These are phyloP conservation scores for Termitomyces sp. DNA, from an alignment of 768 basidiomycete species.

Conservation along the genomic window DNA sequence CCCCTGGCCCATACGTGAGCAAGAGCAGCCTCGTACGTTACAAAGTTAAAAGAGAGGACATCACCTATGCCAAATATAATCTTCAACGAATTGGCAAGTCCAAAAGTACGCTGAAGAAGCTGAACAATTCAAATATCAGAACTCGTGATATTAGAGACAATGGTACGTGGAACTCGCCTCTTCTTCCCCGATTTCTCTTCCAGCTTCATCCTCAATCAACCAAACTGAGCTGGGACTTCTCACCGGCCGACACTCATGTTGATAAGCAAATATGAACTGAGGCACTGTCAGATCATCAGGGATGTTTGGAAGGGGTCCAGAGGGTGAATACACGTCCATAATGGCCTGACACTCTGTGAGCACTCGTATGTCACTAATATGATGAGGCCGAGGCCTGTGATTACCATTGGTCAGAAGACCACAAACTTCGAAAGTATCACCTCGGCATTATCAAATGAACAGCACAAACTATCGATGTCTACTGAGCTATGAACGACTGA, in stretches of 20 bases:
- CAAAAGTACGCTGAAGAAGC: conserved; percentile 41
- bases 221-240: conserved; percentile 29
- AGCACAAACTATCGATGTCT: no score
- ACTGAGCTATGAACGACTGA: no score
- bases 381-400: no score
- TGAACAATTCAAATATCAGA: conserved; percentile 11
- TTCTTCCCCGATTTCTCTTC: conserved; percentile 27
- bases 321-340: conserved; percentile 25
- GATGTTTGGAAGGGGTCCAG: conserved; percentile 29
- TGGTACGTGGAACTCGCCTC: conserved; percentile 26
- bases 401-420: no score
- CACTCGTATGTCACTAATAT: background rate
- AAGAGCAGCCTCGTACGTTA: background rate
- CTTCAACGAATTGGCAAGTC: conserved; percentile 41
- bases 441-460: no score
- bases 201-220: conserved; percentile 47
- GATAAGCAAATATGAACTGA: conserved; percentile 46
- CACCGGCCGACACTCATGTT: conserved; percentile 35
- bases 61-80: conserved; percentile 37
- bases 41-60: background rate
- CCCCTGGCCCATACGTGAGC: conserved; percentile 21
- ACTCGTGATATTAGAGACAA: no score
- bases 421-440: no score
- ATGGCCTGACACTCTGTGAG: background rate
- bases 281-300: conserved; percentile 47